Base-by-base conservation (phyloP, 805 yeast species). In the Pichia exigua region DNA sequence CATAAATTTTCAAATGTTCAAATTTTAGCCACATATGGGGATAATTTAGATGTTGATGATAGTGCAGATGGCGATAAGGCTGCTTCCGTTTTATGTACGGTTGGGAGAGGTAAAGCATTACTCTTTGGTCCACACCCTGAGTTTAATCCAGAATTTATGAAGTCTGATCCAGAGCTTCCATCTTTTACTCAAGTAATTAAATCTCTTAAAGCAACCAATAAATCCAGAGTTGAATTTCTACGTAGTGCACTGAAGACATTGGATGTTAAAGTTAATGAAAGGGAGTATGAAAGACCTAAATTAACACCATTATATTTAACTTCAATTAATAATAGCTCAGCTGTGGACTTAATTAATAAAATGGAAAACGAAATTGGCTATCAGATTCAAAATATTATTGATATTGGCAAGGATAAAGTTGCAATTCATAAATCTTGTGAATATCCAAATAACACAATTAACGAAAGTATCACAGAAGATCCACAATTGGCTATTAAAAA, bases 111-210 rank as follows among this genome's bases (percentile, higher is more conserved):
- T 3, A 70, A 69, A 39, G 96, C 83, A 0, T 67, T 94, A 11
- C 73, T 94, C 13, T 74, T 85, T 15, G 98, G 98, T 0, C 78
- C 88, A 0, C 99, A 94, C 67, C 96, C 97, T 0, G 99, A 94
- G 66, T 90, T 83, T 62, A 73, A 81, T 2, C 84, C 89, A 0
- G 64, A 67, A 17, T 69, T 76, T 17, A 59, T 82, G 56, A 68
- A 77, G 54, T 67, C 67, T 20, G 53, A 61, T 13, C 43, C 55
- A 0, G 63, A 55, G 1, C 22, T 54, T 11, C 63, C 64, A 1
- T 45, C 50, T 0, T 70, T 69, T 27, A 57, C 68, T 2, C 52
- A 54, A 2, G 69, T 81, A 2, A 65, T 79, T 2, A 60, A 69
- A 3, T 64, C 61, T 0, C 65, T 90, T 27, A 63, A 64, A 21